These are phyloP conservation scores for Phialophora verrucosa DNA, from an alignment of 2,329 filamentous ascomycete genomes.

Conservation along the genomic window DNA sequence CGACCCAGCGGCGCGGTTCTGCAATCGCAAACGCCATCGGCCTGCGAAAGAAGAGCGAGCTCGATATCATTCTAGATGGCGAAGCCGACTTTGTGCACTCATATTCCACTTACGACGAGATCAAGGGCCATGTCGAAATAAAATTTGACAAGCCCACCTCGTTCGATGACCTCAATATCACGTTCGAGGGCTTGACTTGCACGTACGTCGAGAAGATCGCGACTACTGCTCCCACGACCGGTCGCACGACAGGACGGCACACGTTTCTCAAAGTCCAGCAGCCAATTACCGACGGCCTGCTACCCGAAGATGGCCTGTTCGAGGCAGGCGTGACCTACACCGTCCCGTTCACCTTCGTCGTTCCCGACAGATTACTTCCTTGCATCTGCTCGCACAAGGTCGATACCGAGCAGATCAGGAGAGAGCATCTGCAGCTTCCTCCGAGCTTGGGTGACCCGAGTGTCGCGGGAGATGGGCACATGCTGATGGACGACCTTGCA, in stretches of 20 bases:
- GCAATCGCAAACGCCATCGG: constrained; percentile 34
- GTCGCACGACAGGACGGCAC: constrained; percentile 62
- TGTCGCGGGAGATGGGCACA: constrained; percentile 56
- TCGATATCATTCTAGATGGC: constrained; percentile 41
- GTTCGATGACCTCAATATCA: constrained; percentile 42
- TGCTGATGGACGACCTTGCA: constrained; percentile 64
- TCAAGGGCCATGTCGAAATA: constrained; percentile 42
- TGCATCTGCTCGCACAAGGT: constrained; percentile 63
- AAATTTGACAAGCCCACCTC: constrained; percentile 41
- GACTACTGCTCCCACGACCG: constrained; percentile 58
- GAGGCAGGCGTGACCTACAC: constrained; percentile 61
- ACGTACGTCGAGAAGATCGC: constrained; percentile 59
- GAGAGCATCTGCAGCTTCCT: constrained; percentile 64
- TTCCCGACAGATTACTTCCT: constrained; percentile 66
- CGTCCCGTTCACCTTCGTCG: constrained; percentile 68
- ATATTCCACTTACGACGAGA: constrained; percentile 44
- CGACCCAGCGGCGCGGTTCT: constrained; percentile 31
- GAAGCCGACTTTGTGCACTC: constrained; percentile 37
- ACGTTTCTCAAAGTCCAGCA: constrained; percentile 67
- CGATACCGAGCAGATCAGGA: constrained; percentile 58
- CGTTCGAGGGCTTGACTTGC: constrained; percentile 42
- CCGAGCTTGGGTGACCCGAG: constrained; percentile 66
- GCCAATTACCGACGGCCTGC: constrained; percentile 59
- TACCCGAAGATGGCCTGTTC: constrained; percentile 62
- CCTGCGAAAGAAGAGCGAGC: constrained; percentile 36